phyloP scores from a whole-genome alignment of 495 filamentous ascomycete genomes.

The Podospora bellae-mahoneyi region DNA sequence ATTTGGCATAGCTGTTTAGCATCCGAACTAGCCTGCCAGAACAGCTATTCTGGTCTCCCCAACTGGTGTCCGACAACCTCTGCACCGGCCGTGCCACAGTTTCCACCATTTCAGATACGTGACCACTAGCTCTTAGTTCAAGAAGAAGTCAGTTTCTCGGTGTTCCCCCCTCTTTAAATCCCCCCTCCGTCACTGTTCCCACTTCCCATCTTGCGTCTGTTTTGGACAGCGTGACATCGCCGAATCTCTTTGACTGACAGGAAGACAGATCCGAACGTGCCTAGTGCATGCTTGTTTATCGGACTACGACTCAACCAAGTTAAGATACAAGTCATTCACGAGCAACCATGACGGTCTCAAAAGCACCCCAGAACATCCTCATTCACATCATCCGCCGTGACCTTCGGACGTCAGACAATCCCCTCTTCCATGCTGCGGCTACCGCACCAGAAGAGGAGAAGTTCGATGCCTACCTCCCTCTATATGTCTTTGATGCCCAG shows the following conservation, averaged over 20 bases:
- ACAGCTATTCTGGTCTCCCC: background rate
- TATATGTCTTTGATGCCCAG: slow-evolving; percentile 61
- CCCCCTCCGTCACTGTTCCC: no score
- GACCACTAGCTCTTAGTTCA: no score
- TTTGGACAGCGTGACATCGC: background rate
- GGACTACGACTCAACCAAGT: background rate
- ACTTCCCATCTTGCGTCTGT: no score
- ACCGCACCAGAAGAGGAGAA: slow-evolving; percentile 32
- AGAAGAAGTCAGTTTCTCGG: background rate
- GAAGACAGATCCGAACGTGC: background rate
- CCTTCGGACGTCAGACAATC: slow-evolving; percentile 65
- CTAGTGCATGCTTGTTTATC: background rate
- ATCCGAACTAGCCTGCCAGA: background rate
- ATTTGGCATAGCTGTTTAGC: background rate
- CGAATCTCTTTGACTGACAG: background rate
- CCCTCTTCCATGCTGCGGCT: slow-evolving; percentile 55
- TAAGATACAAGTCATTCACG: background rate
- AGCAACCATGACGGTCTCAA: slow-evolving; percentile 32
- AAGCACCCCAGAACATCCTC: slow-evolving; percentile 43
- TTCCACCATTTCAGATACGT: no score
- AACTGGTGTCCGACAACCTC: background rate
- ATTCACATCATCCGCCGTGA: slow-evolving; percentile 65
- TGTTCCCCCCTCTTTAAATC: background rate
- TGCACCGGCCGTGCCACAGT: no score
- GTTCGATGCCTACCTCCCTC: slow-evolving; percentile 59